Evolutionary conservation across 495 filamentous ascomycete species (phyloP).

Genomic region (Aspergillus steynii): DNA sequence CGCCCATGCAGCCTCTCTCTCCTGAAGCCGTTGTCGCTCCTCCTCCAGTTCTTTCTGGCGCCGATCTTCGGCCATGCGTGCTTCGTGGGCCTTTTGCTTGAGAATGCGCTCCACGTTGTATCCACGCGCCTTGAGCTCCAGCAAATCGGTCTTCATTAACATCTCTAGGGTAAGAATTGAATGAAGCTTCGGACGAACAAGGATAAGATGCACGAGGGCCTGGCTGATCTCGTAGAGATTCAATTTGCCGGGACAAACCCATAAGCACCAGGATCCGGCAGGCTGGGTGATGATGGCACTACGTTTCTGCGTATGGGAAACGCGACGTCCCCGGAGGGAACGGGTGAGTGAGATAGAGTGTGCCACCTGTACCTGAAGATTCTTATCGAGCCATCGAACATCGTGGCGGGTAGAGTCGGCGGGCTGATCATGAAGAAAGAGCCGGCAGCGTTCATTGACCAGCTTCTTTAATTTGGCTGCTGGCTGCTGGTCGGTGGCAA

Average conservation of each 20-base stretch:
- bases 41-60: slow-evolving; percentile 74
- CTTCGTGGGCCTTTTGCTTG: slow-evolving; percentile 77
- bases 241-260: slow-evolving; percentile 59
- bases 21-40: slow-evolving; percentile 63
- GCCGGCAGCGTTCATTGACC: slow-evolving; percentile 78
- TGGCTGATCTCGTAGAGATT: slow-evolving; percentile 90
- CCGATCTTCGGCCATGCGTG: slow-evolving; percentile 78
- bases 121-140: slow-evolving; percentile 74
- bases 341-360: slow-evolving; percentile 70
- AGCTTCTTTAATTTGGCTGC: slow-evolving; percentile 68
- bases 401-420: slow-evolving; percentile 75
- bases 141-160: slow-evolving; percentile 77
- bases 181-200: slow-evolving; percentile 81
- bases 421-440: slow-evolving; percentile 79
- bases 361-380: slow-evolving; percentile 75
- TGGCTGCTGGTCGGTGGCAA: slow-evolving; percentile 51
- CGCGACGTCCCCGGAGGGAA: slow-evolving; percentile 64
- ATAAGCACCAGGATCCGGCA: slow-evolving; percentile 48
- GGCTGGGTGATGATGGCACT: slow-evolving; percentile 65
- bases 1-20: slow-evolving; percentile 59
- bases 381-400: slow-evolving; percentile 84
- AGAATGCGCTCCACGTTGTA: slow-evolving; percentile 96
- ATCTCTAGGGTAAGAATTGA: slow-evolving; percentile 84
- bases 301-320: slow-evolving; percentile 66
- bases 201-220: slow-evolving; percentile 73